phyloP scores from a whole-genome alignment of 257 asterid species.

The Solanum medicagineum region DNA sequence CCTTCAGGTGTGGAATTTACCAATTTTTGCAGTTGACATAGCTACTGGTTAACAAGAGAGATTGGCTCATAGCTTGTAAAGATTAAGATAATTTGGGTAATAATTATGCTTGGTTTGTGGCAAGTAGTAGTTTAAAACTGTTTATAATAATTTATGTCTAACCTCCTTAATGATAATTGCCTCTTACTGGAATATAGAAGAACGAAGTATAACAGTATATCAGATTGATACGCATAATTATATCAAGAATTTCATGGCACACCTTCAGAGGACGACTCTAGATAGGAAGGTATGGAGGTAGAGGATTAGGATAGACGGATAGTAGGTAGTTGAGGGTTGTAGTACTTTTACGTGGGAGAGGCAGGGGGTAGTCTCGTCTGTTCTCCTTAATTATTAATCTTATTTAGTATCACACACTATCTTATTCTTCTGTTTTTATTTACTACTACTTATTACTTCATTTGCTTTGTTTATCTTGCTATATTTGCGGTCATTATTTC shows the following conservation, averaged over 20 bases:
- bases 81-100: not conserved
- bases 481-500: not conserved
- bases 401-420: not conserved
- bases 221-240: not conserved
- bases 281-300: not conserved
- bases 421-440: not conserved
- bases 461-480: not conserved
- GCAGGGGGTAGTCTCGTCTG: not conserved
- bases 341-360: not conserved
- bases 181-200: not conserved
- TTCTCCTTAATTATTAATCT: not conserved
- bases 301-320: not conserved
- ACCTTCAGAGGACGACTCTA: not conserved
- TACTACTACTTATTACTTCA: not conserved
- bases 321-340: not conserved
- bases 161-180: not conserved
- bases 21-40: not conserved
- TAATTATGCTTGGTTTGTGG: not conserved
- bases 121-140: not conserved
- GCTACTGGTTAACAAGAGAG: not conserved
- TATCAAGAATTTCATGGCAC: not conserved
- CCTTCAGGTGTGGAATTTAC: conserved; percentile 47
- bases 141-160: not conserved
- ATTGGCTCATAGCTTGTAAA: not conserved
- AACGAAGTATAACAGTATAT: not conserved